A percentile compares a stretch with the other conserved stretches of the same genome.
Evolutionary conservation across 257 asterid genomes (phyloP).

Genomic region (Galeopsis tetrahit): DNA sequence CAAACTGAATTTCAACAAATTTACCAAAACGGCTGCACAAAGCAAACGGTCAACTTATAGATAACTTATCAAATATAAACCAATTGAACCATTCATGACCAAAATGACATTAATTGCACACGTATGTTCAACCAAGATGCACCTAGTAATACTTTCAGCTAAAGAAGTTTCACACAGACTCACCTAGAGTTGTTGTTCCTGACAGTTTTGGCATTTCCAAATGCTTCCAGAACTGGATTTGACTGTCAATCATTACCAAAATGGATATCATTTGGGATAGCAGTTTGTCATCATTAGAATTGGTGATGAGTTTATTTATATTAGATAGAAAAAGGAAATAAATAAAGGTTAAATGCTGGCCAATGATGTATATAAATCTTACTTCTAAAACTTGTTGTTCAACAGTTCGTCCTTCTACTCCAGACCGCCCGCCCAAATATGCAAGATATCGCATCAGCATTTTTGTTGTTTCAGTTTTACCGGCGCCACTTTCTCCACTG

Average conservation of each 20-base stretch:
- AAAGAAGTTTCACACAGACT: constrained; percentile 33
- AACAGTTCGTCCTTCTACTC: constrained; percentile 93
- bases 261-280: constrained; percentile 26
- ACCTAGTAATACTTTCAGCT: constrained; percentile 12
- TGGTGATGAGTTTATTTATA: constrained; percentile 3
- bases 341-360: constrained; percentile 20
- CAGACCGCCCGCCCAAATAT: constrained; percentile 85
- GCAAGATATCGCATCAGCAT: constrained; percentile 97
- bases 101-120: not conserved
- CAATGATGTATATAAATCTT: constrained; percentile 40
- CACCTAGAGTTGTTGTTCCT: constrained; percentile 91
- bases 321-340: not conserved
- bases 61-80: constrained; percentile 20
- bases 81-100: constrained; percentile 7
- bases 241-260: constrained; percentile 59
- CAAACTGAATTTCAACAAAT: constrained; percentile 95
- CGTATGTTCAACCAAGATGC: constrained; percentile 20
- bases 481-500: constrained; percentile 98
- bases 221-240: constrained; percentile 96
- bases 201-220: constrained; percentile 95
- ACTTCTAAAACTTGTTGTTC: constrained; percentile 96
- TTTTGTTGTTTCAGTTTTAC: constrained; percentile 92
- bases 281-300: constrained; percentile 27
- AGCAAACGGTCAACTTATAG: constrained; percentile 11
- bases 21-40: constrained; percentile 87